Evolutionary conservation across 202 grass and related monocot genomes (phyloP), one percentile per base, ranked within the genome.

Genomic region (Brachypodium distachyon): DNA sequence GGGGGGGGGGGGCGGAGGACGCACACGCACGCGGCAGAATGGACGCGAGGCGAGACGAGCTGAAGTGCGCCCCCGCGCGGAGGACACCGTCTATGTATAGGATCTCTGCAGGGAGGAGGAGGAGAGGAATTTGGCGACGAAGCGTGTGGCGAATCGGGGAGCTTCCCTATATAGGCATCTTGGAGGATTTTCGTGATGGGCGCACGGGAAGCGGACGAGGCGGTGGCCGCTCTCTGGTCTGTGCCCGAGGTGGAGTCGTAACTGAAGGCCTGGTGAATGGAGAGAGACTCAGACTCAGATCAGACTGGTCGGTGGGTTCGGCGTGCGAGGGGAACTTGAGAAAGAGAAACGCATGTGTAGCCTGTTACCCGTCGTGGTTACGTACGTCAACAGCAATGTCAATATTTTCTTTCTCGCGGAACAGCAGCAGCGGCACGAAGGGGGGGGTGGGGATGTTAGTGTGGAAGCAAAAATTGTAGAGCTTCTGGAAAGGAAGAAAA

Each of bases 1-100:
- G 66, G 31, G 51, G 43, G 60, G 37, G 7, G 28, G 7, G 60
- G 48, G 59, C 42, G 44, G 32, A 18, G 23, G 67, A 65, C 54
- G 51, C 63, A 75, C 74, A 69, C 71, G 73, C 73, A 33, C 37
- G 79, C 58, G 66, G 72, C 69, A 31, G 81, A 73, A 82, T 62
- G 59, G 70, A 38, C 60, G 73, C 63, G 64, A 48, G 73, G 63
- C 65, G 61, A 18, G 43, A 37, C 12, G 38, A 27, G 21, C 12
- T 9, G 41, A 64, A 12, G 37, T 46, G 25, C 74, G 83, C 69
- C 61, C 42, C 70, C 61, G 61, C 32, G 50, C 40, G 69, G 48
- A 55, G 67, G 59, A n/a, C 68, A 34, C 14, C 70, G 72, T 16
- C 72, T 81, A 86, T 86, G 84, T 86, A 81, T 85, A 85, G 83